Percentiles rank a stretch among this genome's conserved stretches.
phyloP scores from a whole-genome alignment of 2,329 filamentous ascomycete species.

The Elsinoe batatas region DNA sequence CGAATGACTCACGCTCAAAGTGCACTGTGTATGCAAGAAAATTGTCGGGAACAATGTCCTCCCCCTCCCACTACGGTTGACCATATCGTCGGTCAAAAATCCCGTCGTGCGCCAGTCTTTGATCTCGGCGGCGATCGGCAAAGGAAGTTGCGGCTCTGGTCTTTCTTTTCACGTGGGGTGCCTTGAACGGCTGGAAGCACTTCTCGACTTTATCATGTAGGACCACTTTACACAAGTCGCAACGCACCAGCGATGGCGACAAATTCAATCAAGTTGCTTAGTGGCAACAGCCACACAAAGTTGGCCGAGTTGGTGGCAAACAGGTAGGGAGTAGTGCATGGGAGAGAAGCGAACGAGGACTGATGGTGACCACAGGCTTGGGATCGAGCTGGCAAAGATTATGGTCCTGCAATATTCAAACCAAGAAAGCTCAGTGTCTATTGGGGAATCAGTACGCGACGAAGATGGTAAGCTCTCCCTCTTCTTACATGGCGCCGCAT shows the following conservation, averaged over 20 bases:
- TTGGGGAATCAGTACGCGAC: slow-evolving; percentile 90
- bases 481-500: background rate
- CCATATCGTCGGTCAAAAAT: background rate
- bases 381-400: slow-evolving; percentile 68
- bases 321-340: slow-evolving; percentile 38
- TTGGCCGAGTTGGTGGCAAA: slow-evolving; percentile 60
- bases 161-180: background rate
- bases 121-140: background rate
- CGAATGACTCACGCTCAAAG: slow-evolving; percentile 9
- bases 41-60: background rate
- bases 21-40: background rate
- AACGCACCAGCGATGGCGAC: slow-evolving; percentile 46
- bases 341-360: background rate
- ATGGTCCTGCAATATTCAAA: slow-evolving; percentile 79
- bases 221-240: background rate
- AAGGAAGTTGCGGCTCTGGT: slow-evolving; percentile 1
- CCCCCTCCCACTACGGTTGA: slow-evolving; percentile 1
- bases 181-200: background rate
- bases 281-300: slow-evolving; percentile 64
- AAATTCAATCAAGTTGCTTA: slow-evolving; percentile 66
- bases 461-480: slow-evolving; percentile 62
- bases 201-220: background rate
- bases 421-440: slow-evolving; percentile 81
- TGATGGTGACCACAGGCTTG: slow-evolving; percentile 44
- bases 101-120: background rate